Base-by-base conservation (phyloP, 345 rosid genomes). In the Atalantia buxifolia region DNA sequence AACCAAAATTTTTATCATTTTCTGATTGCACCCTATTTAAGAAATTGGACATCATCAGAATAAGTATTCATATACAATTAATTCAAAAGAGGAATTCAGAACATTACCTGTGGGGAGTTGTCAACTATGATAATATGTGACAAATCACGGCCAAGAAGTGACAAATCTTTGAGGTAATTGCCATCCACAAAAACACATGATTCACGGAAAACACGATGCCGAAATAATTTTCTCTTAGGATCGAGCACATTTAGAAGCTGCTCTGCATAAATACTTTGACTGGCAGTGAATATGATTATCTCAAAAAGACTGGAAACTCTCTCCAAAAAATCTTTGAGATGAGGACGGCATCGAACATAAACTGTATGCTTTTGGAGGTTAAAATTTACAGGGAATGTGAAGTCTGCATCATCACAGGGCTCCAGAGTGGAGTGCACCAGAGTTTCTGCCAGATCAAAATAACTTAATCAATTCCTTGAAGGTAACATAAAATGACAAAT, bases 181-280 rank as follows among this genome's bases (percentile, higher is more conserved):
- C 98, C 99, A 33, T 94, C 98, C 59, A 94, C 94, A 76, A 77
- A 94, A 78, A 97, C 95, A 88, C 99, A 97, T 2, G 99, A 94
- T 79, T 97, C 98, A 56, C 98, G 98, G 75, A 80, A 97, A 53
- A 97, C 96, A 67, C 98, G 92, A 77, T 93, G 99, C 67, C 98
- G 97, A 78, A 97, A 92, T 64, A 93, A 69, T 77, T 90, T 97
- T 87, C 97, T 92, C 87, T 87, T 94, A 36, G 99, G 99, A 82
- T 97, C 99, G n/a, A 97, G 98, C 79, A 97, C 95, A 79, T 97
- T 94, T 78, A 97, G 89, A 74, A 97, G 98, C 75, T 97, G 98
- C 78, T 93, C 98, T 0, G 99, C 99, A 75, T 97, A 97, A 60
- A 97, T 94, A 72, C 98, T 94, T 84, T 93, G 98, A 83, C 99